phyloP scores from a whole-genome alignment of 495 filamentous ascomycete species.

The Clavariopsis aquatica region DNA sequence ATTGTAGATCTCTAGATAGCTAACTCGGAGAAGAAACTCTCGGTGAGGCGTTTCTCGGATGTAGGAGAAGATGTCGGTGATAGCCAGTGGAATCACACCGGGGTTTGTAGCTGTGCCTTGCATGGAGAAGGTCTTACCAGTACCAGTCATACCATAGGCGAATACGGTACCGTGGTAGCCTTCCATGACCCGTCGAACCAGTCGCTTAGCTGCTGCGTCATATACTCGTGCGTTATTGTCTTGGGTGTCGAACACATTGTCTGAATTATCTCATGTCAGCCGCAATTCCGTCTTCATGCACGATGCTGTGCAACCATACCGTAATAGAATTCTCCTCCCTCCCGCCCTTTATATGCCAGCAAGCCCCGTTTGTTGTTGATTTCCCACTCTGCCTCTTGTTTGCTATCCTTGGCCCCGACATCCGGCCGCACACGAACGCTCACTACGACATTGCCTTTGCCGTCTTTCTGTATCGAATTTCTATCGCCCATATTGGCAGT shows the following conservation, averaged over 20 bases:
- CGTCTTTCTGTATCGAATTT: slow-evolving; percentile 50
- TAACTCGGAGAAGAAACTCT: slow-evolving; percentile 93
- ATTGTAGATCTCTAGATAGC: slow-evolving; percentile 98
- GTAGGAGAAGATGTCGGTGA: slow-evolving; percentile 98
- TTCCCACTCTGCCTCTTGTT: slow-evolving; percentile 82
- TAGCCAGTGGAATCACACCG: slow-evolving; percentile 94
- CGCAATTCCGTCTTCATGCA: slow-evolving; percentile 11
- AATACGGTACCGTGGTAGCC: slow-evolving; percentile 98
- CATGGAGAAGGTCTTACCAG: slow-evolving; percentile 99
- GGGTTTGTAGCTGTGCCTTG: slow-evolving; percentile 96
- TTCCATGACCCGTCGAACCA: slow-evolving; percentile 97
- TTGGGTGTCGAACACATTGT: slow-evolving; percentile 92
- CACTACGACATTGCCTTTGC: slow-evolving; percentile 93
- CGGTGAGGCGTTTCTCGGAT: slow-evolving; percentile 94
- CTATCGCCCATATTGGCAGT: slow-evolving; percentile 46
- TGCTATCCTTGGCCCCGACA: slow-evolving; percentile 60
- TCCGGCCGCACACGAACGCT: slow-evolving; percentile 93
- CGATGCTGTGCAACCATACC: slow-evolving; percentile 56
- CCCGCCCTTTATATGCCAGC: slow-evolving; percentile 80
- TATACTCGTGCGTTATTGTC: slow-evolving; percentile 95
- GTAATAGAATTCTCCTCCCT: slow-evolving; percentile 91
- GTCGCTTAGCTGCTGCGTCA: slow-evolving; percentile 86
- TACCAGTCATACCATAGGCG: slow-evolving; percentile 98
- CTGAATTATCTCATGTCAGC: slow-evolving; percentile 50
- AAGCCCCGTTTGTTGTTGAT: slow-evolving; percentile 82